phyloP scores from a whole-genome alignment of 2,329 filamentous ascomycete species.

The Cryphonectria radicalis region DNA sequence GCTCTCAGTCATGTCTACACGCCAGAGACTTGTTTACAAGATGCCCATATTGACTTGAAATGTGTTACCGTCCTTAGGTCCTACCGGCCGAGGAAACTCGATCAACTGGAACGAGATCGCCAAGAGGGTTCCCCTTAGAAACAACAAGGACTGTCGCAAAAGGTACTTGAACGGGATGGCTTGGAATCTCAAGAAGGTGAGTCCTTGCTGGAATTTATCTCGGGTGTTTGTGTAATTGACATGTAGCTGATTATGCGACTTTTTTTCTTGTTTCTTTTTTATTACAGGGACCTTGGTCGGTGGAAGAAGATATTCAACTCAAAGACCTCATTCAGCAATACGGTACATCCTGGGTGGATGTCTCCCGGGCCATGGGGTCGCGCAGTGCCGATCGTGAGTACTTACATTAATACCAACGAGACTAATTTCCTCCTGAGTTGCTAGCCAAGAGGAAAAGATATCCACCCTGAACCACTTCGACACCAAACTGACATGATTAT shows the following conservation, averaged over 20 bases:
- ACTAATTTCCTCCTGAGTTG: too few species aligned
- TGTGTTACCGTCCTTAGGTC: not conserved
- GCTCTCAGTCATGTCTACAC: not conserved
- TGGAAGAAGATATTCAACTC: constrained; percentile 10
- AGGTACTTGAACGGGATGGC: constrained; percentile 12
- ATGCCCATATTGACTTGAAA: not conserved
- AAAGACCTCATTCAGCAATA: constrained; percentile 6
- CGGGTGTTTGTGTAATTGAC: too few species aligned
- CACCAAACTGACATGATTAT: not conserved
- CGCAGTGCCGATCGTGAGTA: constrained; percentile 14
- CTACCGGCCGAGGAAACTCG: constrained; percentile 6
- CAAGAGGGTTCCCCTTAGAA: constrained; percentile 5
- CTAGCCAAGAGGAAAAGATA: too few species aligned
- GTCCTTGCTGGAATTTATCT: not conserved
- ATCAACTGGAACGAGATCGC: constrained; percentile 16
- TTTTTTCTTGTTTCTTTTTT: not conserved
- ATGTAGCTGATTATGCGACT: not conserved
- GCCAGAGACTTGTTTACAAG: not conserved
- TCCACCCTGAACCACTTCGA: not conserved
- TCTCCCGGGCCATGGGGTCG: constrained; percentile 1
- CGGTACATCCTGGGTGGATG: constrained; percentile 11
- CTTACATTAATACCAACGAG: too few species aligned
- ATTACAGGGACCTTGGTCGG: constrained; percentile 12
- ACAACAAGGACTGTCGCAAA: constrained; percentile 14
- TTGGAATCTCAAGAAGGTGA: constrained; percentile 14